Evolutionary conservation across 176 grass and related monocot species (phyloP), one percentile per base, ranked within the genome.

Genomic region (Poa pratensis): DNA sequence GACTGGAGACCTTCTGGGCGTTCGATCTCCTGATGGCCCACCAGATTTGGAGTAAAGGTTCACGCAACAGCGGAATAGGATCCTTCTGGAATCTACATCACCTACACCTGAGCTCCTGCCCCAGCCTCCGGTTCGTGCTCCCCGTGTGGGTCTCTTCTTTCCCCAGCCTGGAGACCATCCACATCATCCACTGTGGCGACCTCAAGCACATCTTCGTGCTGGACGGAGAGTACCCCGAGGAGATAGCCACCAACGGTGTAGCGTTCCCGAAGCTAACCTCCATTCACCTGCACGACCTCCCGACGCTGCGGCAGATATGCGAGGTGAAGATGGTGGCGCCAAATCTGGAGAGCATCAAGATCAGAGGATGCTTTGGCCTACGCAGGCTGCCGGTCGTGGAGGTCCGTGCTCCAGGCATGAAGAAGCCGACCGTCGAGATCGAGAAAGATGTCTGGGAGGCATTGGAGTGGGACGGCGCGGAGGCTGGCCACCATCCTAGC

Each of bases 141-240:
- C 55, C 67, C 3, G 5, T 86, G 68, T 17, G 7, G 42, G 0
- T 3, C 12, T 0, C 1, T 18, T 23, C 22, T 34, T 87, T 57
- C 46, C 69, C 12, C 0, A 82, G 18, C 48, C 13, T 88, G 30
- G 0, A 64, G 53, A 79, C 80, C 17, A 7, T 88, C 43, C 81
- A 73, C 75, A 65, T 88, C 74, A 54, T 83, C 43, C 17, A 54
- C 18, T 88, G 86, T 3, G 32, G 30, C 0, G 59, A 58, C 17
- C 70, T 87, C 13, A 66, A 0, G 7, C 23, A 69, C 13, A 15
- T 87, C 45, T 82, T 87, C 18, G 18, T 48, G 5, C 16, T n/a
- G 0, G 9, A 23, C 28, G 1, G 0, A 3, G 0, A 0, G 2
- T 8, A n/a, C 24, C 35, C 83, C 0, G 0, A 24, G 42, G 1